Evolutionary conservation across 306 rosid genomes (phyloP).

Genomic region (Quercus suber): DNA sequence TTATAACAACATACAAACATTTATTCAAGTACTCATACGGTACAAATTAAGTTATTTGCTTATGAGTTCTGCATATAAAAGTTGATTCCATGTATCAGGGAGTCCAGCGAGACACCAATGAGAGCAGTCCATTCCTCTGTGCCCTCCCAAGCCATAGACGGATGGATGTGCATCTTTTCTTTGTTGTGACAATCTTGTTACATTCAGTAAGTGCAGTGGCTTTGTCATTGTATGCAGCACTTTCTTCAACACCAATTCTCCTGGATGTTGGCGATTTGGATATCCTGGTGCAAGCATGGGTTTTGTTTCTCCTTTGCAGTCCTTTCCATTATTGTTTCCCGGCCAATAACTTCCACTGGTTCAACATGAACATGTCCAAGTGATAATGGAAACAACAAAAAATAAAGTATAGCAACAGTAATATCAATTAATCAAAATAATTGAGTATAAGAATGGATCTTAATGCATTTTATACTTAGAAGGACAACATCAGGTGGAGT

Average conservation of each 20-base stretch:
- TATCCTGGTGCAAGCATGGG: slow-evolving; percentile 9
- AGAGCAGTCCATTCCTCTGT: slow-evolving; percentile 19
- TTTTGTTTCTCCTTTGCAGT: slow-evolving; percentile 6
- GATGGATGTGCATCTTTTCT: slow-evolving; percentile 26
- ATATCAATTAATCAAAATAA: too few species aligned
- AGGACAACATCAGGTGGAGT: too few species aligned
- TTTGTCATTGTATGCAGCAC: slow-evolving; percentile 3
- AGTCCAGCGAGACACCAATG: slow-evolving; percentile 39
- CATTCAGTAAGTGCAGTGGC: slow-evolving; percentile 12
- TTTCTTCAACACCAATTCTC: background rate
- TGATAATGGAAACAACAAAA: too few species aligned
- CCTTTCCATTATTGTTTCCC: slow-evolving; percentile 19
- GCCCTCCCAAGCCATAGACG: background rate
- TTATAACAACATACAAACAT: too few species aligned
- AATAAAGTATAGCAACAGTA: too few species aligned
- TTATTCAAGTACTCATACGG: too few species aligned
- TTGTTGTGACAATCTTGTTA: slow-evolving; percentile 1
- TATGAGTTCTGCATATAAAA: slow-evolving; percentile 14
- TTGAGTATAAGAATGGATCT: too few species aligned
- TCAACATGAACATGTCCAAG: too few species aligned
- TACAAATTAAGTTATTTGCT: background rate
- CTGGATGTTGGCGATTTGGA: background rate
- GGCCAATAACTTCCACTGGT: slow-evolving; percentile 18
- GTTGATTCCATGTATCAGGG: slow-evolving; percentile 42
- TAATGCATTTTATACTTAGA: too few species aligned